Evolutionary conservation across 2,329 filamentous ascomycete genomes (phyloP).

Genomic region (Neofusicoccum sp.): DNA sequence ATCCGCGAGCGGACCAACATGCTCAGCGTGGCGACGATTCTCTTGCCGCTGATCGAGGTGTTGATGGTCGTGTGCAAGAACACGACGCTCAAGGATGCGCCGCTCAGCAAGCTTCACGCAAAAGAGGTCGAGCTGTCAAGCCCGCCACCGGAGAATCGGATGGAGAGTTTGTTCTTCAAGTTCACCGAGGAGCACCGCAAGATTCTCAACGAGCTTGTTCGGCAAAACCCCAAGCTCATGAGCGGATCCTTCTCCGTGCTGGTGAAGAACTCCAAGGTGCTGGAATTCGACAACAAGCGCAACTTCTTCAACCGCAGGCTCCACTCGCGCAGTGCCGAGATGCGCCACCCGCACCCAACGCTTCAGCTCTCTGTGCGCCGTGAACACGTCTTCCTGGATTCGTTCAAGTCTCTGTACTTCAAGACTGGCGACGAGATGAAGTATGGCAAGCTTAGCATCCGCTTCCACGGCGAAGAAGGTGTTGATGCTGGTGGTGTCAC

Average conservation of each 20-base stretch:
- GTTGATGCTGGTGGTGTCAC: slow-evolving; percentile 97
- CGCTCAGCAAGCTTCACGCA: slow-evolving; percentile 42
- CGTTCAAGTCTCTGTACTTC: slow-evolving; percentile 97
- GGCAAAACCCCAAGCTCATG: slow-evolving; percentile 97
- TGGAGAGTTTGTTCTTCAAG: slow-evolving; percentile 91
- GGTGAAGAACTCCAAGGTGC: slow-evolving; percentile 97
- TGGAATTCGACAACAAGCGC: slow-evolving; percentile 99
- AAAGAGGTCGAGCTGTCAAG: slow-evolving; percentile 76
- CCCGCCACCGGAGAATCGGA: slow-evolving; percentile 75
- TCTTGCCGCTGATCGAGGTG: slow-evolving; percentile 91
- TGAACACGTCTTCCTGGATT: slow-evolving; percentile 96
- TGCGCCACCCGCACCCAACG: slow-evolving; percentile 71
- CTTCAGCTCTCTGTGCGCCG: slow-evolving; percentile 88
- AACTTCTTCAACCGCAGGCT: slow-evolving; percentile 97
- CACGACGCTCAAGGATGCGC: slow-evolving; percentile 74
- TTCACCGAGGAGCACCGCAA: slow-evolving; percentile 98
- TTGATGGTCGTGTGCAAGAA: slow-evolving; percentile 99
- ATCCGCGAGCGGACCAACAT: slow-evolving; percentile 93
- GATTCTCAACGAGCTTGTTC: slow-evolving; percentile 95
- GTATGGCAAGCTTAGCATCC: slow-evolving; percentile 96
- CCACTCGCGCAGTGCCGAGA: slow-evolving; percentile 72
- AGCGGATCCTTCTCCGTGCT: slow-evolving; percentile 94
- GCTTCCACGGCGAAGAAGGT: slow-evolving; percentile 96
- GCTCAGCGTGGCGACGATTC: slow-evolving; percentile 94
- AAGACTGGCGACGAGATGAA: slow-evolving; percentile 97